Percentiles rank a stretch among this genome's conserved stretches.
Evolutionary conservation across 306 rosid species (phyloP).

Genomic region (Psophocarpus tetragonolobus): DNA sequence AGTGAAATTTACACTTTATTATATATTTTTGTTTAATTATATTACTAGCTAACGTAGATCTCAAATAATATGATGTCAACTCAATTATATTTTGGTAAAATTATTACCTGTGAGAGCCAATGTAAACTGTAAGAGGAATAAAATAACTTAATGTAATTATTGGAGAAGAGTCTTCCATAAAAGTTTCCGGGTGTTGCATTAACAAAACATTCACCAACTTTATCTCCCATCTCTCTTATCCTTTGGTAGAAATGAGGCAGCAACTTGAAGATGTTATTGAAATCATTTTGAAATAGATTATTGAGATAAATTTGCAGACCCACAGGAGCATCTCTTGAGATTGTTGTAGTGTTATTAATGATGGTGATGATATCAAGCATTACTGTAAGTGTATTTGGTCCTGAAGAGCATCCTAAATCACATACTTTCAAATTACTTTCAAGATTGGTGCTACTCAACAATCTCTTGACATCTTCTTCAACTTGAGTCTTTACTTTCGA

Average conservation of each 20-base stretch:
- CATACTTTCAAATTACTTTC: constrained; percentile 26
- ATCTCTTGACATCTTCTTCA: not conserved
- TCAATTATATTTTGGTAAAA: too few species aligned
- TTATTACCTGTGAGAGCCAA: constrained; percentile 43
- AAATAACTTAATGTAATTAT: constrained; percentile 36
- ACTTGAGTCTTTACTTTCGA: constrained; percentile 13
- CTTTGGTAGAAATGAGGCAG: constrained; percentile 37
- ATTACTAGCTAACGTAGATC: too few species aligned
- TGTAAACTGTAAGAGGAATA: constrained; percentile 46
- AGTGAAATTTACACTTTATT: too few species aligned
- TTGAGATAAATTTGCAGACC: constrained; percentile 42
- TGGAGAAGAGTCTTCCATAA: constrained; percentile 52
- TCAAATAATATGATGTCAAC: too few species aligned
- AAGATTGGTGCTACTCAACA: not conserved
- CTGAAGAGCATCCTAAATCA: constrained; percentile 48
- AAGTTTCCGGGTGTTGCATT: constrained; percentile 51
- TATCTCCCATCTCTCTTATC: not conserved
- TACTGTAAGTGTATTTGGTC: constrained; percentile 21
- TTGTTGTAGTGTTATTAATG: not conserved
- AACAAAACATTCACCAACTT: constrained; percentile 40
- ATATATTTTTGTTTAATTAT: too few species aligned
- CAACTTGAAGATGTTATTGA: constrained; percentile 42
- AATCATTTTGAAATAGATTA: constrained; percentile 53
- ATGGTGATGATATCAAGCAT: not conserved
- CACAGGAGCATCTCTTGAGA: not conserved